phyloP scores from a whole-genome alignment of 768 basidiomycete species.

The Auricularia sp. region DNA sequence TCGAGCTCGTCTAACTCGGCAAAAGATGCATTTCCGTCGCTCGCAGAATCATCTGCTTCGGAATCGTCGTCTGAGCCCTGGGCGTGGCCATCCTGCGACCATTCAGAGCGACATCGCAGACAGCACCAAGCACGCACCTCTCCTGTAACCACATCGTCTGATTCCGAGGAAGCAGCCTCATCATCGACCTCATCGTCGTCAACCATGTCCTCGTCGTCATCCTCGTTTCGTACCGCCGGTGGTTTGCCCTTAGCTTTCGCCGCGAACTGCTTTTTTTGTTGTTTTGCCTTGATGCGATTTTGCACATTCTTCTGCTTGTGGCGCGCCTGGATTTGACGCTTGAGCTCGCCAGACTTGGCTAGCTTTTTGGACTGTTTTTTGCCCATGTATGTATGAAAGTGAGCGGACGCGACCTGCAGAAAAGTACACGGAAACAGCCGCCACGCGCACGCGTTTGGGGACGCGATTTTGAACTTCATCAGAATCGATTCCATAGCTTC shows the following conservation, averaged over 20 bases:
- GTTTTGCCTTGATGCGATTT: constrained; percentile 61
- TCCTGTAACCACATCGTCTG: not conserved
- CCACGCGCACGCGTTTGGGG: not conserved
- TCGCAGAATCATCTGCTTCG: constrained; percentile 20
- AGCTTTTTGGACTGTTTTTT: constrained; percentile 77
- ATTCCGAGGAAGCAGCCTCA: constrained; percentile 19
- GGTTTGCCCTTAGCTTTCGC: constrained; percentile 22
- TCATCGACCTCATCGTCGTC: constrained; percentile 28
- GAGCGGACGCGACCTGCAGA: not conserved
- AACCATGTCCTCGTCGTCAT: constrained; percentile 32
- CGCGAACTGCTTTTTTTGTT: constrained; percentile 50
- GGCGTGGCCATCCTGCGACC: constrained; percentile 5
- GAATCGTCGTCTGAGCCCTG: constrained; percentile 10
- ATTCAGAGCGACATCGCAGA: constrained; percentile 3
- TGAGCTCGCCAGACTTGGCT: constrained; percentile 77
- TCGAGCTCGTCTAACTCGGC: constrained; percentile 73
- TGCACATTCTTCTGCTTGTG: constrained; percentile 68
- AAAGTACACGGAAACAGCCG: not conserved
- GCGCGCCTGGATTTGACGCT: constrained; percentile 76
- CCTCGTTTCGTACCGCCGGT: constrained; percentile 19
- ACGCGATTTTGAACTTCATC: not conserved
- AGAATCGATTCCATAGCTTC: too few relatives aligned
- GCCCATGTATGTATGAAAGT: constrained; percentile 25
- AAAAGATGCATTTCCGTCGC: constrained; percentile 56
- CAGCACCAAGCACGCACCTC: not conserved